Conservation (phyloP, 176 grass and related monocot species). For the Zizania latifolia region DNA sequence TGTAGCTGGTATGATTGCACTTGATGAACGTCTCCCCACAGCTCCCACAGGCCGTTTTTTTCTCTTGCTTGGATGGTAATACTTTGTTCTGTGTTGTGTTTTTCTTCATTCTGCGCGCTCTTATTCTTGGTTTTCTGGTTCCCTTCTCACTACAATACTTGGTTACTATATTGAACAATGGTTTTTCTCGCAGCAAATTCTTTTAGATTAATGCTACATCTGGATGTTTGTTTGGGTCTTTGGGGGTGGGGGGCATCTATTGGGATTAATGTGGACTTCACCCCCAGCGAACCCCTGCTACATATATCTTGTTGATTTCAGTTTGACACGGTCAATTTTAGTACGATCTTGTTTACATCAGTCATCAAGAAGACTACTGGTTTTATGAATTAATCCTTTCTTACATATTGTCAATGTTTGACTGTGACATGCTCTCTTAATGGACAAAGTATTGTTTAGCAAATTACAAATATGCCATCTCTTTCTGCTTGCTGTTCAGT, state of each 20-base stretch:
- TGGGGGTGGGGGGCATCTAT: too few relatives aligned
- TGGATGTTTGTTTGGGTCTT: too few relatives aligned
- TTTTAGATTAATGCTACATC: background rate
- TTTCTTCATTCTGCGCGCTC: background rate
- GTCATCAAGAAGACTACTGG: background rate
- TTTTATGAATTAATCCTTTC: background rate
- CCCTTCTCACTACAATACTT: background rate
- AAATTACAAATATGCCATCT: background rate
- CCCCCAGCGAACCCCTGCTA: background rate
- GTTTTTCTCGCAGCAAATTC: background rate
- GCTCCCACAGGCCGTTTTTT: conserved; percentile 50
- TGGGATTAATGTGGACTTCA: background rate
- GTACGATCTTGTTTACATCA: background rate
- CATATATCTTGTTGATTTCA: background rate
- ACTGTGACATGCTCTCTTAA: conserved; percentile 10
- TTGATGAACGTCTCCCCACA: conserved; percentile 86
- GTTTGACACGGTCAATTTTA: background rate
- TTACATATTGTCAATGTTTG: background rate
- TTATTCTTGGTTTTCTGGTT: conserved; percentile 9
- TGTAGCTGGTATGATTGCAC: conserved; percentile 89
- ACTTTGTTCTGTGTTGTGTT: background rate
- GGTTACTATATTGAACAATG: background rate
- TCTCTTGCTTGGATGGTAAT: conserved; percentile 95
- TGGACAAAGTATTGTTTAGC: background rate
- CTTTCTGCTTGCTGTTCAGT: background rate